phyloP scores from a whole-genome alignment of 2,329 filamentous ascomycete species.

The Talaromyces sp. region DNA sequence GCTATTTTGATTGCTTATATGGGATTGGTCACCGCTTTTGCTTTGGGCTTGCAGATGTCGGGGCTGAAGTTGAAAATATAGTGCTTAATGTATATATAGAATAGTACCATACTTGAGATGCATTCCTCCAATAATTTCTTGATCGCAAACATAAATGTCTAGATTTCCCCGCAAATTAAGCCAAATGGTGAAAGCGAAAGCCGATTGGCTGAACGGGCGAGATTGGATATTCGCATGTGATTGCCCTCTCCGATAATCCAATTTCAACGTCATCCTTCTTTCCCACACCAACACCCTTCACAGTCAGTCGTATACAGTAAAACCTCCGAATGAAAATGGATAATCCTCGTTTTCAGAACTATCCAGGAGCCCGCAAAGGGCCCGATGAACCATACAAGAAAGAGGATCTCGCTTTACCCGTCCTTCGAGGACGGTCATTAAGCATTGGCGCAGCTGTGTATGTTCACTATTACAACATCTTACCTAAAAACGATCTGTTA shows the following conservation, averaged over 20 bases:
- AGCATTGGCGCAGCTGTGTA: constrained; percentile 61
- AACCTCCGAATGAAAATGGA: constrained; percentile 7
- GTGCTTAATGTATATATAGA: neutral
- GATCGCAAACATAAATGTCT: neutral
- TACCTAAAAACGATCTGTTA: neutral
- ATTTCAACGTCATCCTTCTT: neutral
- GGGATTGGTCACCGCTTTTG: constrained; percentile 62
- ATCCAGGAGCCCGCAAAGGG: constrained; percentile 39
- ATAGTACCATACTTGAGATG: neutral
- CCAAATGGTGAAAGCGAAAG: neutral
- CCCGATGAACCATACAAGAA: constrained; percentile 46
- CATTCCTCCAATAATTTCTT: no score
- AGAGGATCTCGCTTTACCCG: constrained; percentile 62
- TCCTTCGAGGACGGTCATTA: constrained; percentile 64
- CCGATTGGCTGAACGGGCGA: constrained; percentile 1
- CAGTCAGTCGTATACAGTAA: no score
- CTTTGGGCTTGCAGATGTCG: constrained; percentile 44
- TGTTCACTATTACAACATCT: constrained; percentile 25
- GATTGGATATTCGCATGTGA: constrained; percentile 7
- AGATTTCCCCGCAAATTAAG: neutral
- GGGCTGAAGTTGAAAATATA: constrained; percentile 33
- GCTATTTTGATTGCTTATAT: constrained; percentile 72
- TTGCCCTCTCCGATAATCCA: neutral
- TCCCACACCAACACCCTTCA: no score
- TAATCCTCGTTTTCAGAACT: constrained; percentile 30